A percentile compares a stretch with the other conserved stretches of the same genome.
Evolutionary conservation across 1,284 basidiomycete species (phyloP).

Genomic region (Tylopilus sp.): DNA sequence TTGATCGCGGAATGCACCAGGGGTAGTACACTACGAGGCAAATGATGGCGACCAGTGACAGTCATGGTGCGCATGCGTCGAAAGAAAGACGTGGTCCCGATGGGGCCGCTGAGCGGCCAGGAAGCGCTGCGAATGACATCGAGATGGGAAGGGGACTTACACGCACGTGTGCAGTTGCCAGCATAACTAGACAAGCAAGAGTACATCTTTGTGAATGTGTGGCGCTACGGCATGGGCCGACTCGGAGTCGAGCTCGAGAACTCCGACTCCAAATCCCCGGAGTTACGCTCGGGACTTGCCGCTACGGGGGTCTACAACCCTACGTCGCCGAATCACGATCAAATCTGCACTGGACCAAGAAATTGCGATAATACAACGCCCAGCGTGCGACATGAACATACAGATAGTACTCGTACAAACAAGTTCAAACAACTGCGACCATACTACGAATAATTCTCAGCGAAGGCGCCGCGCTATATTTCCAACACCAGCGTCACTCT

Average conservation of each 20-base stretch:
- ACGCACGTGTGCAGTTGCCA: neutral
- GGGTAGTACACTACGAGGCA: conserved; percentile 21
- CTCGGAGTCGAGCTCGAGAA: no score
- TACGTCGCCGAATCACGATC: no score
- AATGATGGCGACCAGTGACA: neutral
- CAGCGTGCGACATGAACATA: neutral
- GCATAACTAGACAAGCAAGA: neutral
- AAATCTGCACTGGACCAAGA: neutral
- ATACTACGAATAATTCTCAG: neutral
- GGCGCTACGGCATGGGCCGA: neutral
- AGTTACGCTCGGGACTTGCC: no score
- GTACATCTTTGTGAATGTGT: conserved; percentile 8
- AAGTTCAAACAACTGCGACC: neutral
- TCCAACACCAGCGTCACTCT: neutral
- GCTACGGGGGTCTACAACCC: no score
- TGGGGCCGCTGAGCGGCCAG: neutral
- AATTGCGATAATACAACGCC: neutral
- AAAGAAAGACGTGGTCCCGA: neutral
- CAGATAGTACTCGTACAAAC: no score
- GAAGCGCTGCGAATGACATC: neutral
- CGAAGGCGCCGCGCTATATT: neutral
- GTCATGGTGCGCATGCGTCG: conserved; percentile 6
- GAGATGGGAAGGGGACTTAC: neutral
- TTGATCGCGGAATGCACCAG: conserved; percentile 39
- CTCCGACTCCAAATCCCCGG: no score